Evolutionary conservation across 2,329 filamentous ascomycete genomes (phyloP), one percentile per base, ranked within the genome.

Genomic region (Colletotrichum australisinense): DNA sequence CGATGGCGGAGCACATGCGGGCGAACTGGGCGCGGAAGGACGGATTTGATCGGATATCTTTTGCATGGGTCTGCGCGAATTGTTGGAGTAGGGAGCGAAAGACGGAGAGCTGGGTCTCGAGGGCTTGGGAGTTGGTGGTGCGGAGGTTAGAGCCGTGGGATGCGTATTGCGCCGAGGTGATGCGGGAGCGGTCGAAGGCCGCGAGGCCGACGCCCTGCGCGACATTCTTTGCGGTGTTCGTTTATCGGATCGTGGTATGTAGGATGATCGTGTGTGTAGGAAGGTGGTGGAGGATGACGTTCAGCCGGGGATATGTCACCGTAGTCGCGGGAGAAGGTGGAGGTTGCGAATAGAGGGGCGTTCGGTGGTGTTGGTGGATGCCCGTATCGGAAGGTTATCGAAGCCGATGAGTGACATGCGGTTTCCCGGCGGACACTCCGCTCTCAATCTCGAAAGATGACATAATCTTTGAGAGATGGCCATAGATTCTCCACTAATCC

Each of bases 1-100:
- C 97, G 77, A 99, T 98, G 75, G 95, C 95, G 79, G 95, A 92
- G 85, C 97, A 99, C 97, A 99, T 99, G 82, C 96, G 95, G 3
- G 97, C 96, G 81, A 99, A 99, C 84, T 99, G 96, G 42, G 96
- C 95, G 74, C 97, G 94, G 83, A 99, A 99, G 9, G 91, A 93
- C 6, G 97, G 97, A 82, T 98, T 95, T 2, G 95, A 97, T 75
- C 96, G 95, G 73, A 99, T 99, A 79, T 98, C 97, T 80, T 95
- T 95, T 77, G 93, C 94, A 88, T 99, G 97, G 63, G 96, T 97
- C 79, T 96, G 90, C 57, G 95, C 95, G 84, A 99, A 99, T 83
- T 97, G 95, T 85, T 98, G 95, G 6, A 99, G 91, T 12, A 98
- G 89, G 22, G 95, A 97, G 80, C 97, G 95, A 88, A 99, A 99